A percentile compares a stretch with the other conserved stretches of the same genome.
phyloP scores from a whole-genome alignment of 805 yeast genomes.

The Isabelozyma gotoi region DNA sequence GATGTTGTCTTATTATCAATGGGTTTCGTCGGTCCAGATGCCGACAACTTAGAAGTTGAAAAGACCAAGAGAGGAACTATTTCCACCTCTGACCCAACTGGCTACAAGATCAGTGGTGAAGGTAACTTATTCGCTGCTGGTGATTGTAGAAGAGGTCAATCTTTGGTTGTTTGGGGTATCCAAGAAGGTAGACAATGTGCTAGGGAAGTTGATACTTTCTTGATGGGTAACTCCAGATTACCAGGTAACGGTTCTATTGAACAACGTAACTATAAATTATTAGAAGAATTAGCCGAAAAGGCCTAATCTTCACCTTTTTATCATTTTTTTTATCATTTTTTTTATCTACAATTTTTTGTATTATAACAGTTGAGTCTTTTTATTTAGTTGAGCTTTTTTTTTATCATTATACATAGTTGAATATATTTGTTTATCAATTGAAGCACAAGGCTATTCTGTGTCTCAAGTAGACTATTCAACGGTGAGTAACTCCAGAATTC shows the following conservation, averaged over 20 bases:
- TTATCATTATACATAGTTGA: background rate
- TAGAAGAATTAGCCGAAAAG: constrained; percentile 74
- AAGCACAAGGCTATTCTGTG: no score
- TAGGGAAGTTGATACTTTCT: constrained; percentile 78
- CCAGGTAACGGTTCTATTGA: constrained; percentile 95
- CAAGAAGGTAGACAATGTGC: constrained; percentile 99
- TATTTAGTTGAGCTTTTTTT: background rate
- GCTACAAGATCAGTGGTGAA: constrained; percentile 62
- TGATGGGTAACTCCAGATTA: constrained; percentile 76
- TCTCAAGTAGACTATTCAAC: no score
- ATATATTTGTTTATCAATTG: background rate
- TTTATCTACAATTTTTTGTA: background rate
- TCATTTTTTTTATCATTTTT: background rate
- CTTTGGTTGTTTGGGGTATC: constrained; percentile 98
- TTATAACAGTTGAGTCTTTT: no score
- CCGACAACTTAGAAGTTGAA: constrained; percentile 64
- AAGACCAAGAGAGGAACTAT: constrained; percentile 87
- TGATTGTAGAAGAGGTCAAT: constrained; percentile 98
- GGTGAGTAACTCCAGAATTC: no score
- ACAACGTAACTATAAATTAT: constrained; percentile 73
- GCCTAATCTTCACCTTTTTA: constrained; percentile 24
- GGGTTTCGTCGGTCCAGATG: constrained; percentile 98
- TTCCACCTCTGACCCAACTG: constrained; percentile 56
- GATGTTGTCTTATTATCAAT: constrained; percentile 90
- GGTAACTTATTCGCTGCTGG: constrained; percentile 92